Evolutionary conservation across 78 protist species (phyloP), one percentile per base, ranked within the genome.

Genomic region (Bodo saltans): DNA sequence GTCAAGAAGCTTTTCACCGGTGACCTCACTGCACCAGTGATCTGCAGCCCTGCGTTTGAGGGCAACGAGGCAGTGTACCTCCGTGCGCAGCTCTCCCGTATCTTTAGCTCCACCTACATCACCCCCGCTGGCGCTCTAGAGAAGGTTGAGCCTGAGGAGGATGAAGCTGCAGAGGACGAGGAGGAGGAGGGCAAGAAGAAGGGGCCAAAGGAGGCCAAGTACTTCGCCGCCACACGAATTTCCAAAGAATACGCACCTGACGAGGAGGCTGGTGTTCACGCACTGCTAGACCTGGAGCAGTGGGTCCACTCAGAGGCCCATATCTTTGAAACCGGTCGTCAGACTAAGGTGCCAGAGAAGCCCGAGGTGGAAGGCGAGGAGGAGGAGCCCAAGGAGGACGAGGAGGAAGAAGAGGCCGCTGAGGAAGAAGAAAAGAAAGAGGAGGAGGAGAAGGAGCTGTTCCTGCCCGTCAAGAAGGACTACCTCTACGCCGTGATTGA

Each of bases 21-120:
- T 33, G 0, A 27, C 34, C 86, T 87, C 37, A 53, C 42, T 40
- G 75, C 72, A 27, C 27, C 40, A 27, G 84, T 87, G 33, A 30
- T 25, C 29, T 0, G 78, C 27, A 74, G 74, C 53, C 90, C 90
- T 42, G 70, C 86, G 27, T 87, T 87, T 39, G 72, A 74, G 1
- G 90, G 90, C n/a, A 52, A 1, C 34, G 90, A 87, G 60, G 53
- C 52, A 30, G 8, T 26, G 21, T 74, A 71, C 29, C 81, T 87
- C 17, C 78, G 90, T 0, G 90, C 90, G 23, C 90, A 87, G 79
- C 34, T 87, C 26, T 68, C 87, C 33, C 80, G 90, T 53, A 87
- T 87, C 34, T 0, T 35, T 53, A 34, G 67, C 67, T 72, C 73
- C 32, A 82, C 90, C 32, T 3, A 0, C 47, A 34, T 88, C 38